Evolutionary conservation across 176 grass and related monocot genomes (phyloP), one percentile per base, ranked within the genome.

Genomic region (Carex myosuroides): DNA sequence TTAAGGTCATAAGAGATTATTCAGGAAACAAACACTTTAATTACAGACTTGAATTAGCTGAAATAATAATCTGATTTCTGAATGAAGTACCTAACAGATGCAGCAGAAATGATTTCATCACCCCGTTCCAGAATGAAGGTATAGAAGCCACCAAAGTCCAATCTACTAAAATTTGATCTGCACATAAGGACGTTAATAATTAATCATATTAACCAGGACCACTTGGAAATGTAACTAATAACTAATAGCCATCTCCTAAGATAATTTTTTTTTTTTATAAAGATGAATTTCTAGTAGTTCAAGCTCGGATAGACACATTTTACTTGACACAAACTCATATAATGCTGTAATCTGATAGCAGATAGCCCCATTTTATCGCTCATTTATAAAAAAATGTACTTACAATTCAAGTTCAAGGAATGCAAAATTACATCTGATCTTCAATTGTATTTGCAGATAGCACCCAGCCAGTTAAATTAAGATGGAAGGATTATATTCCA

Each of bases 51-150:
- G 1, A 77, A 77, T 55, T 77, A 55, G 50, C 50, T 77, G 22
- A 77, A 77, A 30, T 77, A 50, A 32, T 33, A 77, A 54, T 76
- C 35, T 37, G 12, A 13, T 26, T 76, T 76, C 18, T 32, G 22
- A 13, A 74, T 30, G 57, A 70, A 44, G 20, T 87, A 98, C 96
- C 96, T 92, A 70, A 98, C 70, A 90, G 91, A 93, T 87, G 96
- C 96, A 3, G 80, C 80, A 1, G 96, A 92, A 75, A 98, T 98
- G 67, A 98, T 92, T 95, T 98, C 96, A 83, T 93, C 96, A 84
- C 92, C 89, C 41, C 80, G 80, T 81, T 98, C 93, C 83, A 98
- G 87, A 70, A 98, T 86, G 88, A 98, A 95, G 39, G 96, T 86
- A 81, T 98, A 95, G 87, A 98, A 98, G 21, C 88, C 90, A 77